Base-by-base conservation (phyloP, 495 filamentous ascomycete species). In the Eremomyces bilateralis region DNA sequence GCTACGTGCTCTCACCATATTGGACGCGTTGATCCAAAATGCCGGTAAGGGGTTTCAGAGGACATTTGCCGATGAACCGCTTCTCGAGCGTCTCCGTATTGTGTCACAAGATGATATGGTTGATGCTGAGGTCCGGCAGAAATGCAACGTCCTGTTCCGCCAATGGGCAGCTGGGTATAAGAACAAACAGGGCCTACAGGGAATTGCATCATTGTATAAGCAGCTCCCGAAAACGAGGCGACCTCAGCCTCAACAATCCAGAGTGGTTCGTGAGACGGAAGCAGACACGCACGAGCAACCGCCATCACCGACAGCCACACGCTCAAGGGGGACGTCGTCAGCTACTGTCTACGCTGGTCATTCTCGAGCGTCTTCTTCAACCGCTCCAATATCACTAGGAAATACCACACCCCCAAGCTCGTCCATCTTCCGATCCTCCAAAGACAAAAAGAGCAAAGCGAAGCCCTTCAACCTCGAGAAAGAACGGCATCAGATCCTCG, bases 1-100 rank as follows among this genome's bases (percentile, higher is more conserved):
- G 51, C 63, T 99, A 4, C 71, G 90, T 28, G 78, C 90, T 35
- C 67, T 99, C 25, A 76, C 75, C 6, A 76, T 99, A 20, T 71
- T 99, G 3, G 88, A 99, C 52, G 83, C 77, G 29, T 61, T 95
- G 17, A 90, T 99, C 20, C 80, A 93, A 47, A 99, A 95, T 58
- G 82, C 81, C 13, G 85, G 84, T 2, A 66, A 76, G 10, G 71
- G 79, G 20, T 95, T 99, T 51, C 74, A 93, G 56, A 69, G 80
- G 12, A 62, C 59, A 19, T 94, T 95, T 50, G 78, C 74, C 16
- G 85, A 95, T 42, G 85, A 94, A 42, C 75, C 82, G n/a, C 60
- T 95, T 17, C 67, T 99, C 13, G 90, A 99, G 52, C 76, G 90
- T 29, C 61, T 99, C 19, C 75, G 90, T 15, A 73, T 95, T 30